Percentiles rank a stretch among this genome's conserved stretches.
Evolutionary conservation across 495 filamentous ascomycete species (phyloP).

Genomic region (Astrothelium macrocarpum): DNA sequence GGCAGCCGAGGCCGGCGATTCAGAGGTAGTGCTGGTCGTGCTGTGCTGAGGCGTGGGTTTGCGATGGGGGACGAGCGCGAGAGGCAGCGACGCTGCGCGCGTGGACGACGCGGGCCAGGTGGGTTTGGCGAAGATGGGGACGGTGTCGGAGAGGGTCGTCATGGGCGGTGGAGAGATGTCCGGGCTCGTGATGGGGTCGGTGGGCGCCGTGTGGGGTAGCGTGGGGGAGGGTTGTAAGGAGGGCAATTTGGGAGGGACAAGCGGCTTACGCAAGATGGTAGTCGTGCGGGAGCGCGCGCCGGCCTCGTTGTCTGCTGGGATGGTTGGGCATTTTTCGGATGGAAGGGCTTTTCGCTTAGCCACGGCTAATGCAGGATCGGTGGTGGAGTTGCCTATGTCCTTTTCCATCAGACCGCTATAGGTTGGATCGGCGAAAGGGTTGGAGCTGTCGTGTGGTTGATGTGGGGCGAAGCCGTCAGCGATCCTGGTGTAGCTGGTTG

Average conservation of each 20-base stretch:
- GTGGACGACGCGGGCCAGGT: conserved; percentile 25
- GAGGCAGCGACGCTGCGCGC: neutral
- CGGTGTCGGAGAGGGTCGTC: neutral
- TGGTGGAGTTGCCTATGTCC: neutral
- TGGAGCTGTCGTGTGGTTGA: conserved; percentile 6
- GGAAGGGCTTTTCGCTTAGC: conserved; percentile 35
- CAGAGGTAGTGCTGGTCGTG: conserved; percentile 1
- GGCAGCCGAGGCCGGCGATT: conserved; percentile 11
- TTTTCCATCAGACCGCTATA: conserved; percentile 22
- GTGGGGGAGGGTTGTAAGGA: neutral
- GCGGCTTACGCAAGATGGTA: neutral
- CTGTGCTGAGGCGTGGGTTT: neutral
- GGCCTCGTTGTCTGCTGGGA: neutral
- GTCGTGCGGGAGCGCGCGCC: neutral
- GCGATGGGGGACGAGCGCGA: conserved; percentile 15
- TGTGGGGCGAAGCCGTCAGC: conserved; percentile 27
- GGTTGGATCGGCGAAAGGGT: conserved; percentile 14
- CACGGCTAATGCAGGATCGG: conserved; percentile 19
- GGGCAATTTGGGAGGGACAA: neutral
- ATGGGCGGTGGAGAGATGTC: conserved; percentile 6
- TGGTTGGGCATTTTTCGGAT: conserved; percentile 18
- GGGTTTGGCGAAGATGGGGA: conserved; percentile 24
- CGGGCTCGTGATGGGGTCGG: conserved; percentile 11
- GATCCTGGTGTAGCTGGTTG: conserved; percentile 24
- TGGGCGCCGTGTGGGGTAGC: conserved; percentile 1